Base-by-base conservation (phyloP, 129 eudicot genomes). In the Rutidosis leptorrhynchoides region DNA sequence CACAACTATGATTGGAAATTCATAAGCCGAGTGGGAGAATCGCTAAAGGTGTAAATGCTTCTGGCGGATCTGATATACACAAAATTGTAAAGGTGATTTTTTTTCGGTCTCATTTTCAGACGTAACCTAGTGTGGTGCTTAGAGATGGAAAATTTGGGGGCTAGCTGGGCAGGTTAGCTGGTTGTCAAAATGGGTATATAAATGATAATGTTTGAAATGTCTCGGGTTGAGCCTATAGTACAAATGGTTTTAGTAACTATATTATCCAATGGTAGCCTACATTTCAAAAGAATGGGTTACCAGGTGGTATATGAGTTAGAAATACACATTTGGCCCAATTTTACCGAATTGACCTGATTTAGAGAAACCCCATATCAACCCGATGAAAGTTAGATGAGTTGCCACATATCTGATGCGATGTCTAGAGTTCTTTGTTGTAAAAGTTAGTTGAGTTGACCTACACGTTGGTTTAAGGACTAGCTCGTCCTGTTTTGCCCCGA, bases 31-130 rank as follows among this genome's bases (percentile, higher is more conserved):
- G 80, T 70, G 97, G 90, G 42, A 86, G 97, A 82, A 89, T 84
- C 30, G 93, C 93, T 5, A 89, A 86, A 80, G 87, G 84, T 49
- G 99, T 96, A 66, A 75, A 54, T 54, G 90, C 83, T 65, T 78
- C 92, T 54, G 96, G 90, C 24, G 95, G 95, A 72, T 89, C 99
- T 67, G 93, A 89, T 77, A 94, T 89, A 58, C 89, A 84, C 82
- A 94, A 94, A 79, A 94, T 94, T 52, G 97, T 94, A 27, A 94
- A 94, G 99, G 99, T 94, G 45, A n/a, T 52, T 26, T 1, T 24
- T 25, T 30, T n/a, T n/a, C n/a, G n/a, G n/a, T n/a, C n/a, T n/a
- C n/a, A n/a, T n/a, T n/a, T n/a, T n/a, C n/a, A n/a, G n/a, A n/a
- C n/a, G n/a, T n/a, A n/a, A n/a, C n/a, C n/a, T n/a, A n/a, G n/a